Conservation (phyloP, 495 filamentous ascomycete species). For the Parachaetomium inaequale region DNA sequence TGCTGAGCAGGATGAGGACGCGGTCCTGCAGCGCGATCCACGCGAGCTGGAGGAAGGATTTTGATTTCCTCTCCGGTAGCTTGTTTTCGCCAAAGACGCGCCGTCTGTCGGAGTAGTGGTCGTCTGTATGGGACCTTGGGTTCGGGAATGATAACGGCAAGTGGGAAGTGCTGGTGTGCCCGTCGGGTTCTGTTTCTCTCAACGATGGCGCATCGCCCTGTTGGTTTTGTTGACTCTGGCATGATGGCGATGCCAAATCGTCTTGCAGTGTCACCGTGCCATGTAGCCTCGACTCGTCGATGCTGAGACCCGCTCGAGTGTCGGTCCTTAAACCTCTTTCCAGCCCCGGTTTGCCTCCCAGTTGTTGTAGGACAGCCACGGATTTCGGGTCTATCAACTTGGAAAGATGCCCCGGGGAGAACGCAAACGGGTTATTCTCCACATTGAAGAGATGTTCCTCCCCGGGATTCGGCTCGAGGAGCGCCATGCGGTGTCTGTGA, state of each 20-base stretch:
- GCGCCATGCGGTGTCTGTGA: too few species aligned
- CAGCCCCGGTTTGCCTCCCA: constrained; percentile 62
- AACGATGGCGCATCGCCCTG: background rate
- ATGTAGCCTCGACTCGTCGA: constrained; percentile 50
- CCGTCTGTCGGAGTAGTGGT: constrained; percentile 44
- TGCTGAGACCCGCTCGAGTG: constrained; percentile 56
- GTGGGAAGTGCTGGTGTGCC: background rate
- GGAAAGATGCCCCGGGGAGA: constrained; percentile 63
- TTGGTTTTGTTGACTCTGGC: background rate
- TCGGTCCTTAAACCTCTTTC: constrained; percentile 64
- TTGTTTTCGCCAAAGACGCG: constrained; percentile 62
- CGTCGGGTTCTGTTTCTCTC: too few species aligned
- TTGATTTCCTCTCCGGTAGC: constrained; percentile 64
- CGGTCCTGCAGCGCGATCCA: constrained; percentile 81
- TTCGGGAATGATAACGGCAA: too few species aligned
- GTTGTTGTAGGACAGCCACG: constrained; percentile 58
- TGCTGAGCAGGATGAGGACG: constrained; percentile 65
- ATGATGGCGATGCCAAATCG: background rate
- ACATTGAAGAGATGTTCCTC: constrained; percentile 58
- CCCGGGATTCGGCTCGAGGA: constrained; percentile 56
- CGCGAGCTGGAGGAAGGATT: constrained; percentile 61
- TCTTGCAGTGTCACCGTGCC: background rate
- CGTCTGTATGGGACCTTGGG: too few species aligned
- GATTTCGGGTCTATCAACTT: constrained; percentile 71
- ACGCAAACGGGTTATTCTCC: constrained; percentile 62